These are phyloP conservation scores for Colletotrichum incanum DNA, from an alignment of 2,329 filamentous ascomycete species.

Conservation along the genomic window DNA sequence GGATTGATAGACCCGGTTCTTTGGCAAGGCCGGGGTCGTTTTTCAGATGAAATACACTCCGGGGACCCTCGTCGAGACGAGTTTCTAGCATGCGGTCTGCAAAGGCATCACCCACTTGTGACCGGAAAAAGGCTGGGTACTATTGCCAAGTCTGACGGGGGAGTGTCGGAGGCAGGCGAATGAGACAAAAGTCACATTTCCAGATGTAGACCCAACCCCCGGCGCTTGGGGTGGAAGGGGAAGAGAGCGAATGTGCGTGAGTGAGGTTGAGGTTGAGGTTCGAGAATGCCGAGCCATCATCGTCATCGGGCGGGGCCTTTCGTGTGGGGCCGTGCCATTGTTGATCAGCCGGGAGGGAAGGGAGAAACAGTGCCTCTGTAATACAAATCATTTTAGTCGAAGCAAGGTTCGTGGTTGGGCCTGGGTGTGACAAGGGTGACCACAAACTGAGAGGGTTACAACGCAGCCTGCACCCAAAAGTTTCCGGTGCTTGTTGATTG, in stretches of 20 bases:
- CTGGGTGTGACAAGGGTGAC: not conserved
- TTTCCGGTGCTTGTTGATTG: not conserved
- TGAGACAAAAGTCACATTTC: conserved; percentile 3
- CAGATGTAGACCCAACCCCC: conserved; percentile 13
- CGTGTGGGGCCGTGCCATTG: conserved; percentile 27
- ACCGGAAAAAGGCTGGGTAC: conserved; percentile 11
- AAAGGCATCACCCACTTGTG: conserved; percentile 7
- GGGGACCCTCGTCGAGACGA: conserved; percentile 6
- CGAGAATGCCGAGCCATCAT: conserved; percentile 18
- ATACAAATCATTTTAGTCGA: conserved; percentile 31
- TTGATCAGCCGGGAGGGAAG: conserved; percentile 21
- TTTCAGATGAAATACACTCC: conserved; percentile 10
- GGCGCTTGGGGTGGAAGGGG: conserved; percentile 22
- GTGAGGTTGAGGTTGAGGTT: conserved; percentile 24
- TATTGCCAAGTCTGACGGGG: not conserved
- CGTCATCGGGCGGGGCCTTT: conserved; percentile 35
- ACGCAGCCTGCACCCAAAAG: conserved; percentile 12
- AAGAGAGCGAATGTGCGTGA: conserved; percentile 5
- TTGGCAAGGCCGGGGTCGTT: not conserved
- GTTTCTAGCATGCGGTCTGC: conserved; percentile 4
- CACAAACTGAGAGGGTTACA: conserved; percentile 16
- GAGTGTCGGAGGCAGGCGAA: conserved; percentile 8
- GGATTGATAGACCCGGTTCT: not conserved
- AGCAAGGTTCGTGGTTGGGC: conserved; percentile 10
- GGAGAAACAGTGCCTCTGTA: conserved; percentile 1